Conservation (phyloP, 192 early-diverging fungal genomes). For the Rhizoclosmatium sp. region DNA sequence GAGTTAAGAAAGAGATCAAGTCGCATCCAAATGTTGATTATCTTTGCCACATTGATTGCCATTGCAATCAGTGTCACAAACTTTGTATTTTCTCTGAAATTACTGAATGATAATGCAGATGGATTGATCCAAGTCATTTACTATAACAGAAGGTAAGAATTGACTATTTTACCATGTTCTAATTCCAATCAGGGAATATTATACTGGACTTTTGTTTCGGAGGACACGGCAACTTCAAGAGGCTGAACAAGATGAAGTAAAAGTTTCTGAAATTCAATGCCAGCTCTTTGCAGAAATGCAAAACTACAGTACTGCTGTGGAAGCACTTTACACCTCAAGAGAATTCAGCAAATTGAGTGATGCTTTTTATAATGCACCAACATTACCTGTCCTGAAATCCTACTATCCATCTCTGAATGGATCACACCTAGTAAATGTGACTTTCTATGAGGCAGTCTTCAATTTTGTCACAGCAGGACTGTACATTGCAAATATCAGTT, state of each 20-base stretch:
- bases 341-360: no score
- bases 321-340: no score
- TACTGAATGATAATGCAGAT: not conserved
- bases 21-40: not conserved
- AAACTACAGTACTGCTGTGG: no score
- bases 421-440: no score
- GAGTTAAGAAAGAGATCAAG: not conserved
- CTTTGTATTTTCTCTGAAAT: not conserved
- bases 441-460: no score
- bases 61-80: not conserved
- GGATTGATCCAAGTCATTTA: no score
- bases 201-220: not conserved
- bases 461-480: no score
- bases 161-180: not conserved
- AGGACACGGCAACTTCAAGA: slow-evolving; percentile 11
- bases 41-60: not conserved
- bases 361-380: no score
- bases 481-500: no score
- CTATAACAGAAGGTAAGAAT: no score
- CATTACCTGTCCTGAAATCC: no score
- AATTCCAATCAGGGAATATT: slow-evolving; percentile 3
- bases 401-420: no score
- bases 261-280: not conserved
- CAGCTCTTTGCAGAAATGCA: not conserved
- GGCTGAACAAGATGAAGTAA: not conserved